A percentile compares a stretch with the other conserved stretches of the same genome.
phyloP scores from a whole-genome alignment of 331 rosid genomes.

The Erythrophleum ivorense region DNA sequence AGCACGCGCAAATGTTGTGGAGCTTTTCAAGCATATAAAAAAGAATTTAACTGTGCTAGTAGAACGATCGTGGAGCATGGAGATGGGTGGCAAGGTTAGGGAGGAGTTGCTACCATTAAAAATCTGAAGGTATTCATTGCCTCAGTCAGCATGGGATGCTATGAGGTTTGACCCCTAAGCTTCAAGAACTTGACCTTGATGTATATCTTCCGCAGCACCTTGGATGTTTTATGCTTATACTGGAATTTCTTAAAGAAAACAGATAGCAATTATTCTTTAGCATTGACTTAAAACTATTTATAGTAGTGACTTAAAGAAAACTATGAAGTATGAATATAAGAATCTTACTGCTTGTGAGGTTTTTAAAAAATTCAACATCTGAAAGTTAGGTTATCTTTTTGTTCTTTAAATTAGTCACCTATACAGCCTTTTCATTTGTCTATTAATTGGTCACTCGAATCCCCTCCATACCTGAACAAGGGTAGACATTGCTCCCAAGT shows the following conservation, averaged over 20 bases:
- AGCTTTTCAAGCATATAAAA: constrained; percentile 77
- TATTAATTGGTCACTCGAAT: constrained; percentile 1
- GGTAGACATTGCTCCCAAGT: constrained; percentile 4
- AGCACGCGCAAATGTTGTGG: constrained; percentile 84
- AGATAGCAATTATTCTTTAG: constrained; percentile 1
- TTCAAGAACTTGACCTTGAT: constrained; percentile 30
- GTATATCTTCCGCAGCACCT: constrained; percentile 26
- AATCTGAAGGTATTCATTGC: constrained; percentile 30
- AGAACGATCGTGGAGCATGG: constrained; percentile 93
- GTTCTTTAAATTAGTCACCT: constrained; percentile 5
- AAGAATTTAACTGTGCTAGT: constrained; percentile 77
- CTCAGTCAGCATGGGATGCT: constrained; percentile 38
- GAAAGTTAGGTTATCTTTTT: constrained; percentile 9
- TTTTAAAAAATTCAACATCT: constrained; percentile 8
- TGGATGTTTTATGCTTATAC: constrained; percentile 31
- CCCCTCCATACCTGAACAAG: background rate
- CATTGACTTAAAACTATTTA: background rate
- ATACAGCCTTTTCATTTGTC: background rate
- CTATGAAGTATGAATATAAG: constrained; percentile 2
- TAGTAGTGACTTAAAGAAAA: constrained; percentile 25
- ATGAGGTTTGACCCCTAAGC: constrained; percentile 55
- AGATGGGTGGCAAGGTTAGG: constrained; percentile 83
- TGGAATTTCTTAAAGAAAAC: background rate
- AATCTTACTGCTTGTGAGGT: constrained; percentile 33
- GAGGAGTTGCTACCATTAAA: constrained; percentile 54